Evolutionary conservation across 1,139 yeast species (phyloP).

Genomic region (Kurtzmaniella quercitrusa): DNA sequence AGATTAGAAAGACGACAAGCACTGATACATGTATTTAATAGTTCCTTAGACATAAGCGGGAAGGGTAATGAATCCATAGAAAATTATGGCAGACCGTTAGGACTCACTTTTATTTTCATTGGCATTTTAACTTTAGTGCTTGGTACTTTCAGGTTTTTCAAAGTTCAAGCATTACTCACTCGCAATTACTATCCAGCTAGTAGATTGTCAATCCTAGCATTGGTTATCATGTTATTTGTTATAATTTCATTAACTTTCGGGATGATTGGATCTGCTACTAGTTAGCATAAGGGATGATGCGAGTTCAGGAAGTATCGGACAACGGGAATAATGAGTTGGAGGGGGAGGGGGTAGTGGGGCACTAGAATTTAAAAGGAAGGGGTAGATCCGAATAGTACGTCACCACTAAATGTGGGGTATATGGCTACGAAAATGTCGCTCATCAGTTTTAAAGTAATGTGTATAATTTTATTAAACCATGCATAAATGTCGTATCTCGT

Average conservation of each 20-base stretch:
- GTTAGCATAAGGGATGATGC: neutral
- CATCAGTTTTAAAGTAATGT: too few relatives aligned
- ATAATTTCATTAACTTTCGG: constrained; percentile 22
- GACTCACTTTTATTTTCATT: constrained; percentile 29
- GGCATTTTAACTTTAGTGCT: constrained; percentile 33
- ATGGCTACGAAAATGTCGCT: neutral
- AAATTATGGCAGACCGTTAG: constrained; percentile 34
- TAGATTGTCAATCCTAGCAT: constrained; percentile 19
- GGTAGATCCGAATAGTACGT: neutral
- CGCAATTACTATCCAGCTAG: constrained; percentile 29
- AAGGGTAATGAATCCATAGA: constrained; percentile 9
- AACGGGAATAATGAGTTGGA: too few relatives aligned
- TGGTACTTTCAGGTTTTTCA: constrained; percentile 33
- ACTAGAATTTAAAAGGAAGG: neutral
- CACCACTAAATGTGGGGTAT: neutral
- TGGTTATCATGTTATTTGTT: constrained; percentile 19
- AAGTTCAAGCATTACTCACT: constrained; percentile 28
- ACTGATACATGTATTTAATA: neutral
- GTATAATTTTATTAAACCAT: neutral
- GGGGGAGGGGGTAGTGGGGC: neutral
- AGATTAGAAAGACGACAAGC: constrained; percentile 20
- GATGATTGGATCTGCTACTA: constrained; percentile 14
- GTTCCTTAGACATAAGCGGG: neutral
- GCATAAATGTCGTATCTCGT: neutral
- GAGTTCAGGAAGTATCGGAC: neutral